phyloP scores from a whole-genome alignment of 108 stramenopile species.

The Pseudonitzschia multiseries region DNA sequence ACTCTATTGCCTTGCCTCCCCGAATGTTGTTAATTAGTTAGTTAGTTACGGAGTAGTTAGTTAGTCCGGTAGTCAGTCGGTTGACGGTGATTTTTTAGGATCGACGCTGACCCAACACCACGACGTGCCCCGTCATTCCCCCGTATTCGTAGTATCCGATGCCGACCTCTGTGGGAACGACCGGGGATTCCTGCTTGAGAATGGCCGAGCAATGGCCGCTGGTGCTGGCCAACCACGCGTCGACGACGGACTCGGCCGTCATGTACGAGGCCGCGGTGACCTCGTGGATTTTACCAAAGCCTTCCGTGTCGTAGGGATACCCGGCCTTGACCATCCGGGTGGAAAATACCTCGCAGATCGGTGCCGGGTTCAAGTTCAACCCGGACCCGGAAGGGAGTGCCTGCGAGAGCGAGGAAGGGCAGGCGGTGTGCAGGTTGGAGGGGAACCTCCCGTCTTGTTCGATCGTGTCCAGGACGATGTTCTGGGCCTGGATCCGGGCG shows the following conservation, averaged over 20 bases:
- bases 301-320: not conserved
- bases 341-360: not conserved
- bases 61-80: too few species aligned
- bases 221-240: not conserved
- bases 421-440: slow-evolving; percentile 3
- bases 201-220: slow-evolving; percentile 13
- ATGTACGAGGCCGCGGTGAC: not conserved
- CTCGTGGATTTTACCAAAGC: not conserved
- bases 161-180: slow-evolving; percentile 1
- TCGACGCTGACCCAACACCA: not conserved
- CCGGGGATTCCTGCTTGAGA: slow-evolving; percentile 9
- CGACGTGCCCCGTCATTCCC: not conserved
- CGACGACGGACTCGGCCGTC: not conserved
- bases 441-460: not conserved
- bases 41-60: too few species aligned
- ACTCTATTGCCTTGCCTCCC: too few species aligned
- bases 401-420: not conserved
- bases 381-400: not conserved
- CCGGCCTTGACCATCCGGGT: not conserved
- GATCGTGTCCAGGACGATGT: not conserved
- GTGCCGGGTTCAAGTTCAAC: too few species aligned
- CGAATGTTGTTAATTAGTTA: too few species aligned
- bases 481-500: slow-evolving; percentile 12
- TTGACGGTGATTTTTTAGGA: not conserved
- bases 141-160: slow-evolving; percentile 3